Evolutionary conservation across 805 yeast species (phyloP).

Genomic region (Babjeviella inositovora): DNA sequence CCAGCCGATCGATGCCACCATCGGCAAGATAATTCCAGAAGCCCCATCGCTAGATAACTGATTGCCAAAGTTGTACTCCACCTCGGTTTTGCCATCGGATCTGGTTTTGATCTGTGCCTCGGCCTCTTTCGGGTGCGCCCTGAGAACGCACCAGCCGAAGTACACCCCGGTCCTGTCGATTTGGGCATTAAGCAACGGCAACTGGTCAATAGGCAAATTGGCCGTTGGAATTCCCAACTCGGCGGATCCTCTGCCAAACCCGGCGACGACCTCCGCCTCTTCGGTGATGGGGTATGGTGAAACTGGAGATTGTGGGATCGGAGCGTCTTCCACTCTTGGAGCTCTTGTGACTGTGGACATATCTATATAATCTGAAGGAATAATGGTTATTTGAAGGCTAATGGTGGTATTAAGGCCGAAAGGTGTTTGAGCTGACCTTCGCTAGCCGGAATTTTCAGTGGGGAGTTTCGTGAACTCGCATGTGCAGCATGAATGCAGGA

Average conservation of each 20-base stretch:
- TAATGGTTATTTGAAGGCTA: too few relatives aligned
- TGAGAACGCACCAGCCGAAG: constrained; percentile 82
- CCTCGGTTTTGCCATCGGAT: constrained; percentile 16
- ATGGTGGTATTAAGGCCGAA: too few relatives aligned
- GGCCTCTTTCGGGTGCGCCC: too few relatives aligned
- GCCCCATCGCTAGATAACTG: constrained; percentile 15
- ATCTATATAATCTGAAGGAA: too few relatives aligned
- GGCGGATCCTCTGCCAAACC: constrained; percentile 91
- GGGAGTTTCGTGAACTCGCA: too few relatives aligned
- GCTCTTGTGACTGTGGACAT: too few relatives aligned
- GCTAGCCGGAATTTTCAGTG: too few relatives aligned
- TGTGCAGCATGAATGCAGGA: too few relatives aligned
- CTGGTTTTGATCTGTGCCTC: too few relatives aligned
- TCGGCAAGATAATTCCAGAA: constrained; percentile 42
- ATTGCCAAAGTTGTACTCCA: constrained; percentile 48
- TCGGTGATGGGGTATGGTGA: constrained; percentile 33
- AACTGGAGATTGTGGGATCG: constrained; percentile 23
- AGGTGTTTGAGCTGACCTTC: too few relatives aligned
- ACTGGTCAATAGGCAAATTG: constrained; percentile 49
- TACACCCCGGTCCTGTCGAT: constrained; percentile 76
- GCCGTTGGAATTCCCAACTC: constrained; percentile 96
- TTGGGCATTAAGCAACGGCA: constrained; percentile 18
- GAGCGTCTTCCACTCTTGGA: too few relatives aligned
- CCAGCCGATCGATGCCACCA: constrained; percentile 94
- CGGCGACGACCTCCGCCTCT: constrained; percentile 41